Conservation (phyloP, 257 asterid genomes). For the Nicotiana knightiana region DNA sequence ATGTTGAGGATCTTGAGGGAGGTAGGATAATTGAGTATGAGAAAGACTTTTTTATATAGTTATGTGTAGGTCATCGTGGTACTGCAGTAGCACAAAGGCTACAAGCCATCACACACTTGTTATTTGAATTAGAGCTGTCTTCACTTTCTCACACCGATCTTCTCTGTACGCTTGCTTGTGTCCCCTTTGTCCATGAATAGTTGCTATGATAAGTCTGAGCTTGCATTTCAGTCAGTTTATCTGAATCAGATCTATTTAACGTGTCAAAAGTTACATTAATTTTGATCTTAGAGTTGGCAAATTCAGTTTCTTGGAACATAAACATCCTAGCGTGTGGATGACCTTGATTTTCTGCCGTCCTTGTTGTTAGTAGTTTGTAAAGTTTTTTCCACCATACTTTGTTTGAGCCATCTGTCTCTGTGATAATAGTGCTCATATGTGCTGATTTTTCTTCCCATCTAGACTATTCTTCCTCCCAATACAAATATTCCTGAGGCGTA, state of each 20-base stretch:
- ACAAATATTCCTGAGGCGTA: constrained; percentile 78
- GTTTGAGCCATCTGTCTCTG: background rate
- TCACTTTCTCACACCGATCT: background rate
- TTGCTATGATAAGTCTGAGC: background rate
- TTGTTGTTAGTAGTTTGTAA: background rate
- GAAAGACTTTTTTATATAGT: background rate
- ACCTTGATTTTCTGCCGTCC: background rate
- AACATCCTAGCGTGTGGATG: background rate
- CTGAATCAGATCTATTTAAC: background rate
- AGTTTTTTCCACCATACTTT: background rate
- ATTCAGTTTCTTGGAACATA: background rate
- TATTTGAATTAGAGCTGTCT: background rate
- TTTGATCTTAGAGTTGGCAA: background rate
- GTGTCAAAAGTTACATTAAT: too few species aligned
- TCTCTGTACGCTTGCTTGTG: background rate
- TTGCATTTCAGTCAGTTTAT: background rate
- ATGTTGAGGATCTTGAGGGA: too few species aligned
- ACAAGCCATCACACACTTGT: background rate
- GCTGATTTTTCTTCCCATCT: constrained; percentile 11
- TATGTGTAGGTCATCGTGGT: background rate
- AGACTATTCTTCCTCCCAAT: constrained; percentile 60
- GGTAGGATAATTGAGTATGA: background rate
- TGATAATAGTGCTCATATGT: constrained; percentile 15
- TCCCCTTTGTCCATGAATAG: background rate
- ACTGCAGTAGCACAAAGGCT: background rate